Percentiles rank a stretch among this genome's conserved stretches.
These are phyloP conservation scores for Candida namnaoensis DNA, from an alignment of 805 yeast species.

Conservation along the genomic window DNA sequence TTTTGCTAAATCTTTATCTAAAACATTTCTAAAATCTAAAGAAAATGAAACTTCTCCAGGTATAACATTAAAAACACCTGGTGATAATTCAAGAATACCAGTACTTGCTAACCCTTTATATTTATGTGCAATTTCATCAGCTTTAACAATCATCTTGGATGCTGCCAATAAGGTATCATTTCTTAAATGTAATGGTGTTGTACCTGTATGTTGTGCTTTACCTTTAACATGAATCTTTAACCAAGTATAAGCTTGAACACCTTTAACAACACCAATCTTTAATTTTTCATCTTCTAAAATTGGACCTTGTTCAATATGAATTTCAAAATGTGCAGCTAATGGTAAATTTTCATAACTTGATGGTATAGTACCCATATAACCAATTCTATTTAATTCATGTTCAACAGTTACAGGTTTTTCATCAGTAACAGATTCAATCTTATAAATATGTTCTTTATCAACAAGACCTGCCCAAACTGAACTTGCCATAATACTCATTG, in stretches of 20 bases:
- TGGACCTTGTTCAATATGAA: slow-evolving; percentile 77
- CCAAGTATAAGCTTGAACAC: slow-evolving; percentile 65
- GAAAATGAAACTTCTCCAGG: slow-evolving; percentile 54
- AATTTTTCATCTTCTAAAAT: slow-evolving; percentile 46
- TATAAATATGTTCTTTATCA: slow-evolving; percentile 38
- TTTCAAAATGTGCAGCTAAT: slow-evolving; percentile 61
- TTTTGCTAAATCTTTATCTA: slow-evolving; percentile 30
- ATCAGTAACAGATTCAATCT: slow-evolving; percentile 46
- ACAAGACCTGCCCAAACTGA: slow-evolving; percentile 56
- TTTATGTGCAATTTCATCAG: slow-evolving; percentile 44
- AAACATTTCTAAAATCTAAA: slow-evolving; percentile 49
- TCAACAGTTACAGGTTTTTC: slow-evolving; percentile 37
- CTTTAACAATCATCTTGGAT: slow-evolving; percentile 44
- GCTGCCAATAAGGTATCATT: slow-evolving; percentile 55
- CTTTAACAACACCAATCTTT: slow-evolving; percentile 56
- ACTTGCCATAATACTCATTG: slow-evolving; percentile 58
- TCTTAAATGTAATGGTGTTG: slow-evolving; percentile 57
- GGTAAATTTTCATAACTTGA: slow-evolving; percentile 44
- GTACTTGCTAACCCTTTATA: slow-evolving; percentile 48
- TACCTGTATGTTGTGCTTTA: slow-evolving; percentile 65
- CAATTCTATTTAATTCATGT: slow-evolving; percentile 51
- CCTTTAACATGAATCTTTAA: slow-evolving; percentile 47
- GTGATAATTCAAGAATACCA: slow-evolving; percentile 48
- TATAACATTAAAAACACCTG: slow-evolving; percentile 59
- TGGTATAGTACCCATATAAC: slow-evolving; percentile 45